Conservation (phyloP, 1,284 basidiomycete species). For the Cutaneotrichosporon spelunceum region DNA sequence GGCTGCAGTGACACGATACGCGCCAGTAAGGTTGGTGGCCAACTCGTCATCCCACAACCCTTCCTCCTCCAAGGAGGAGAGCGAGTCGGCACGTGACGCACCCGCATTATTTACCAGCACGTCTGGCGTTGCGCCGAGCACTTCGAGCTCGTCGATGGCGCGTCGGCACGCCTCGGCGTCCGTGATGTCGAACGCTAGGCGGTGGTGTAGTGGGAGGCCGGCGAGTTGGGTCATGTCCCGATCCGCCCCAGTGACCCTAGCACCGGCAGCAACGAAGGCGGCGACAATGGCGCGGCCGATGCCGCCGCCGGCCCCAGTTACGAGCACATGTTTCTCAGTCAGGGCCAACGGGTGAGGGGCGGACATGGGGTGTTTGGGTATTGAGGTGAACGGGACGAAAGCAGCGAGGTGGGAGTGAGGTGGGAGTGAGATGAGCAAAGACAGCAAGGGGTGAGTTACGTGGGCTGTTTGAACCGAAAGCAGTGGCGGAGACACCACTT, state of each 20-base stretch:
- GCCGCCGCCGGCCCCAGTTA: constrained; percentile 5
- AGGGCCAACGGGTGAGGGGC: constrained; percentile 2
- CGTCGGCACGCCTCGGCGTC: constrained; percentile 1
- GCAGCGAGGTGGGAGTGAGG: not conserved
- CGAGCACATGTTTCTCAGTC: not conserved
- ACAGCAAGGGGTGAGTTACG: no score
- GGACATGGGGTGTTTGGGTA: not conserved
- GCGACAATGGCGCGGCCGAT: constrained; percentile 7
- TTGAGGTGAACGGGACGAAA: no score
- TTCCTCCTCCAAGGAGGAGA: not conserved
- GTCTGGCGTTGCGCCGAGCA: not conserved
- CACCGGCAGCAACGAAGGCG: constrained; percentile 1
- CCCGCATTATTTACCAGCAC: constrained; percentile 9
- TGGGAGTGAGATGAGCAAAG: not conserved
- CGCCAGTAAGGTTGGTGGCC: constrained; percentile 2
- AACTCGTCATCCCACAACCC: not conserved
- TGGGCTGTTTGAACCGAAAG: no score
- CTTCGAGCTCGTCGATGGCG: not conserved
- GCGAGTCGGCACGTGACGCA: constrained; percentile 6
- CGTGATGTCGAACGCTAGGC: not conserved
- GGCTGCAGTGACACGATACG: not conserved
- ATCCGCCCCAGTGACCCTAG: not conserved
- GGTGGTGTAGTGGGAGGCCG: constrained; percentile 1
- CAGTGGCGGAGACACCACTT: no score
- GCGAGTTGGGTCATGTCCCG: not conserved